phyloP scores from a whole-genome alignment of 805 yeast species.

The Lipomyces anomalus region DNA sequence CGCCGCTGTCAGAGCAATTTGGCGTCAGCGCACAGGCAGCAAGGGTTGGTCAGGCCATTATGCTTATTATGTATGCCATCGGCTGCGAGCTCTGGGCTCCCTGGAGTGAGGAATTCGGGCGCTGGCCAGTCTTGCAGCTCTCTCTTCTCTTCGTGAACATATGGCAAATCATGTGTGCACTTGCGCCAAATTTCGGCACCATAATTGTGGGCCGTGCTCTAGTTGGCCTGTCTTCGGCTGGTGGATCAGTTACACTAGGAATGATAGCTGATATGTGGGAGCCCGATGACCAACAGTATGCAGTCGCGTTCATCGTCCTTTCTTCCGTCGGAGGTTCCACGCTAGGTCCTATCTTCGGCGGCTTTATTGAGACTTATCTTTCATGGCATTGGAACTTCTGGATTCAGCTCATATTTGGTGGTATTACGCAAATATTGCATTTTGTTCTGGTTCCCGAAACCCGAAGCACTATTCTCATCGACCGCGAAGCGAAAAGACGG shows the following conservation, averaged over 20 bases:
- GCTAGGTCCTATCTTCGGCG: slow-evolving; percentile 48
- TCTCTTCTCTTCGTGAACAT: slow-evolving; percentile 43
- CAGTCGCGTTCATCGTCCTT: slow-evolving; percentile 46
- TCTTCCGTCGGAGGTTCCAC: slow-evolving; percentile 51
- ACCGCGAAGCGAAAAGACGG: slow-evolving; percentile 37
- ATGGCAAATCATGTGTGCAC: slow-evolving; percentile 41
- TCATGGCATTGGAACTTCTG: slow-evolving; percentile 58
- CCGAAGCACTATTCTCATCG: slow-evolving; percentile 34
- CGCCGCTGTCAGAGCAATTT: slow-evolving; percentile 41
- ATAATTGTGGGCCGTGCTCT: slow-evolving; percentile 41
- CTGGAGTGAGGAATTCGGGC: slow-evolving; percentile 47
- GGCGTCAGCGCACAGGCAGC: slow-evolving; percentile 41
- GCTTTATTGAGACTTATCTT: slow-evolving; percentile 50
- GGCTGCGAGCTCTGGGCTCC: slow-evolving; percentile 54
- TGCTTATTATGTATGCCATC: slow-evolving; percentile 50
- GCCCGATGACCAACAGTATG: slow-evolving; percentile 42
- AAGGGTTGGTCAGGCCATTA: slow-evolving; percentile 45
- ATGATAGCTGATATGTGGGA: slow-evolving; percentile 44
- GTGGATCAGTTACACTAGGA: slow-evolving; percentile 51
- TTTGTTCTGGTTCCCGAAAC: slow-evolving; percentile 38
- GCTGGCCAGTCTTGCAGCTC: slow-evolving; percentile 43
- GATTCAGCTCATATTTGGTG: slow-evolving; percentile 37
- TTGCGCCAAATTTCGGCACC: slow-evolving; percentile 39
- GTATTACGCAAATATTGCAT: slow-evolving; percentile 34
- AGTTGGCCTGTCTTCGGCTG: slow-evolving; percentile 49